Percentiles rank a stretch among this genome's conserved stretches.
Evolutionary conservation across 1,139 yeast species (phyloP).

Genomic region (Zygosaccharomyces sapae): DNA sequence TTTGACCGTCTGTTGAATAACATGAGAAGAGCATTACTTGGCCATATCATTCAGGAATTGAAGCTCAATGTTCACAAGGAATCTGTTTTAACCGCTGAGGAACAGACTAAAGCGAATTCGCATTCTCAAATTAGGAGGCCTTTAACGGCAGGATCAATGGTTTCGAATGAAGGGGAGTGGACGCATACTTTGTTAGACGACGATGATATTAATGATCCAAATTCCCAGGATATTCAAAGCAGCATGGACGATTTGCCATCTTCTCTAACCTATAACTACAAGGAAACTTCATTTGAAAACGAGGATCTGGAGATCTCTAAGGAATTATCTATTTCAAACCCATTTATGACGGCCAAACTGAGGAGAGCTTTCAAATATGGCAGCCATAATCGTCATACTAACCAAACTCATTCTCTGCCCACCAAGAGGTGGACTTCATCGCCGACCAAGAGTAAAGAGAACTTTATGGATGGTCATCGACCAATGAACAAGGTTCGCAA

Average conservation of each 20-base stretch:
- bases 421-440: background rate
- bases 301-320: conserved; percentile 28
- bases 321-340: conserved; percentile 32
- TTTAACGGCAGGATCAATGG: conserved; percentile 12
- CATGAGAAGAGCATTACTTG: conserved; percentile 7
- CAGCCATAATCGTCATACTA: no score
- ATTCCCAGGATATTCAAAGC: conserved; percentile 7
- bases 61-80: conserved; percentile 4
- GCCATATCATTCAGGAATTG: conserved; percentile 5
- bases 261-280: conserved; percentile 19
- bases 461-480: background rate
- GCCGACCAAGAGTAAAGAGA: background rate
- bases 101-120: background rate
- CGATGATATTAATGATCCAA: conserved; percentile 3
- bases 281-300: conserved; percentile 6
- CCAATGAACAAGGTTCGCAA: background rate
- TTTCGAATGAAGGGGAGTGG: conserved; percentile 19
- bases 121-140: background rate
- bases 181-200: conserved; percentile 10
- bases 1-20: conserved; percentile 17
- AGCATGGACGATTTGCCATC: conserved; percentile 21
- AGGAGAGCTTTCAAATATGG: conserved; percentile 7
- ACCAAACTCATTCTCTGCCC: background rate
- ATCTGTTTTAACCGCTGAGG: background rate
- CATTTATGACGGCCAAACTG: conserved; percentile 31